Evolutionary conservation across 2,329 filamentous ascomycete genomes (phyloP), one percentile per base, ranked within the genome.

Genomic region (Coniochaeta pulveracea): DNA sequence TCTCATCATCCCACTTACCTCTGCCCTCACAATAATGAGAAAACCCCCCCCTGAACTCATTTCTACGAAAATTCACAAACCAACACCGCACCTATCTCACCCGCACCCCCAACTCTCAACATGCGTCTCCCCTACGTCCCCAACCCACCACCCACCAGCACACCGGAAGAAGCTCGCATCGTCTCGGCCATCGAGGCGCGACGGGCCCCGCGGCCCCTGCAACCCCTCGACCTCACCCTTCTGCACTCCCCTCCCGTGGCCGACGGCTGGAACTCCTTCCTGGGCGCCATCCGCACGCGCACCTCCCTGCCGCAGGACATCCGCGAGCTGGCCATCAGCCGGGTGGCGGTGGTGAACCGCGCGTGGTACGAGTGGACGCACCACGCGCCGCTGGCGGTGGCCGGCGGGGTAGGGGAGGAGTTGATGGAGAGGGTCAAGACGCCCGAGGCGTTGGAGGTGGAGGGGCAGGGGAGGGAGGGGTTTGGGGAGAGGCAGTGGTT

Each of bases 291-390:
- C 21, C 68, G 75, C 42, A 74, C 70, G 26, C 57, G 58, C 41
- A 70, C 71, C 16, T 50, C 47, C 4, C 47, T 79, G 5, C 35
- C 56, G 4, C 66, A 63, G 31, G 65, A 71, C 44, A 49, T 85
- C 34, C 76, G 82, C 43, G 85, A 93, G 61, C 64, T 88, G 12
- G 79, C 82, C 43, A 88, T 93, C 45, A 85, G 76, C 47, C 72
- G 85, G 31, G 81, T 93, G 10, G 85, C 85, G 10, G 76, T 80
- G 11, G 69, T 85, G 46, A 93, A 93, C 56, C 57, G 68, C 12
- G 85, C 85, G 2, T 85, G 80, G 76, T 93, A 86, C 55, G 85
- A 93, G 55, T 93, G 83, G 85, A 70, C 61, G 22, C 73, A 84
- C 35, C 85, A 93, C 51, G 77, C 76, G 11, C 84, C 84, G 2